Base-by-base conservation (phyloP, 805 yeast species). In the Lachancea fermentati region DNA sequence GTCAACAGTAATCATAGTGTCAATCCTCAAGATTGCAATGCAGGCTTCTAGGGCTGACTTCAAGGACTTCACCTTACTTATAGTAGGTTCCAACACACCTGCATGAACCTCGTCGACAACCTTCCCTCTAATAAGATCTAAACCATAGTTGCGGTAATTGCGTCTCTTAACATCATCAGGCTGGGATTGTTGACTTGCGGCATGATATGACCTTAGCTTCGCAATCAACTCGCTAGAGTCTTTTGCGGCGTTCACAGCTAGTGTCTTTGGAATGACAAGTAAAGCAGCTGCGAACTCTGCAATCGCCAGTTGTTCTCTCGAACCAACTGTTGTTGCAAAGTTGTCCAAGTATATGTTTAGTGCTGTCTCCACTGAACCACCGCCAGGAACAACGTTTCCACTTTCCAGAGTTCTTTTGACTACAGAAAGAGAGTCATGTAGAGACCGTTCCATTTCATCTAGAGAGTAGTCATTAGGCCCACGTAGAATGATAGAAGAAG, bases 321-420 rank as follows among this genome's bases (percentile, higher is more conserved):
- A 86, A 3, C 97, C 97, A 37, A 93, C 91, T 1, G 97, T 88
- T 6, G 97, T 93, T 36, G 98, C 98, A 65, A 93, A 93, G 62
- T 86, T 91, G 65, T 93, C 98, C 61, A 93, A 72, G 63, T 86
- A 93, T 39, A 93, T 88, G 68, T 88, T 89, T 58, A 93, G 74
- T 2, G 97, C 97, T 37, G 95, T 75, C 68, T 93, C 99, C 26
- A 93, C 98, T n/a, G 95, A 94, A 46, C 99, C 99, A 50, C 99
- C 99, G 46, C 99, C 99, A 32, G 98, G 97, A 4, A 93, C 98
- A 43, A 94, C 89, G 50, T 76, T 68, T 15, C 97, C 97, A 56
- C 91, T 79, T 66, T 93, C 98, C 51, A 94, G 74, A 9, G 97
- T 88, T 61, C 98, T 80, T 70, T 93, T 93, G 28, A 93, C 96